Conservation (phyloP, 805 yeast species). For the Naumovozyma baii region DNA sequence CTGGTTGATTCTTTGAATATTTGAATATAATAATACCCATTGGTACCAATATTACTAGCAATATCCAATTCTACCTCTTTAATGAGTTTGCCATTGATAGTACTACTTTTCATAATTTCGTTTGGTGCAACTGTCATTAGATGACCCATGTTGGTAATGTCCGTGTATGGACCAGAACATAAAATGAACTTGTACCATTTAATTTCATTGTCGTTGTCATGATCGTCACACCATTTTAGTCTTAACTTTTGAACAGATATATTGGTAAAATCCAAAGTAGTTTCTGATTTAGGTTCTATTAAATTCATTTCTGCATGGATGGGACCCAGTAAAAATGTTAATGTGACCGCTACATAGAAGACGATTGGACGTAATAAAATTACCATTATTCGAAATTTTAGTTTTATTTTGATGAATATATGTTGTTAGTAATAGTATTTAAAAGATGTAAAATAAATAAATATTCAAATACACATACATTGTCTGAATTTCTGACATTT, state of each 20-base stretch:
- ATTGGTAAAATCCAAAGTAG: neutral
- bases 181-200: constrained; percentile 42
- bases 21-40: constrained; percentile 68
- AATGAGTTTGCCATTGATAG: constrained; percentile 17
- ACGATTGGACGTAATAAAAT: too few relatives aligned
- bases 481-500: too few relatives aligned
- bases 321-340: too few relatives aligned
- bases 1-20: constrained; percentile 37
- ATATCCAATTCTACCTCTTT: constrained; percentile 34
- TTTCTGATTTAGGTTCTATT: neutral
- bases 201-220: constrained; percentile 38
- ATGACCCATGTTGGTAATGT: constrained; percentile 35
- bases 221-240: constrained; percentile 44
- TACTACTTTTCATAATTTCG: constrained; percentile 32
- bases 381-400: too few relatives aligned
- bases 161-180: constrained; percentile 57
- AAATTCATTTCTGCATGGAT: neutral
- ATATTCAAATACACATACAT: too few relatives aligned
- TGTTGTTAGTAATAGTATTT: too few relatives aligned
- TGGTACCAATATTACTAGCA: constrained; percentile 30
- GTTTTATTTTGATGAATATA: too few relatives aligned
- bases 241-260: constrained; percentile 6
- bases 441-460: too few relatives aligned
- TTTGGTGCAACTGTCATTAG: constrained; percentile 30
- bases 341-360: too few relatives aligned